Conservation (phyloP, 2,329 filamentous ascomycete genomes). For the Beauveria sp. region DNA sequence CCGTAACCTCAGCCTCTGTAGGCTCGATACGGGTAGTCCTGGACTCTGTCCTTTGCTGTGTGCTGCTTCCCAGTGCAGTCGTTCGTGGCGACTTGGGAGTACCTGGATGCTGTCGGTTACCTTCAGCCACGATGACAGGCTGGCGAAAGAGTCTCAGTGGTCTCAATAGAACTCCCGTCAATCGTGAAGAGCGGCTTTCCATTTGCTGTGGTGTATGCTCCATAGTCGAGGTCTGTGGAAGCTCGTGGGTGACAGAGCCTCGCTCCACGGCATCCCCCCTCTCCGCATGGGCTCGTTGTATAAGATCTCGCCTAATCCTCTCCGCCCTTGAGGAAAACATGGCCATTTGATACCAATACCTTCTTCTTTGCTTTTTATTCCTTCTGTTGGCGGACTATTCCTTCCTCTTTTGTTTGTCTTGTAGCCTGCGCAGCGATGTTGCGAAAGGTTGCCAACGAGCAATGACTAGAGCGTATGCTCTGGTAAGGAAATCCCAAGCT, state of each 20-base stretch:
- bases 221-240: neutral
- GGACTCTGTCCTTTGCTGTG: neutral
- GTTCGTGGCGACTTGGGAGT: constrained; percentile 10
- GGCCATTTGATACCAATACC: neutral
- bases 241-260: neutral
- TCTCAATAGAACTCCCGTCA: neutral
- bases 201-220: no score
- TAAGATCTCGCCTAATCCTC: constrained; percentile 1
- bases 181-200: neutral
- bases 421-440: neutral
- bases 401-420: neutral
- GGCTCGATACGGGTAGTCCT: constrained; percentile 13
- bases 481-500: neutral
- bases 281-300: neutral
- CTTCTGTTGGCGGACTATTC: no score
- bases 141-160: neutral
- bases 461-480: neutral
- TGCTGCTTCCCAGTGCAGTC: no score
- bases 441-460: neutral
- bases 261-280: neutral
- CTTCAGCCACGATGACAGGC: neutral
- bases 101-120: constrained; percentile 21
- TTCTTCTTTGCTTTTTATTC: neutral
- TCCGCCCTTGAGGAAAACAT: neutral
- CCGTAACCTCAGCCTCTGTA: neutral